phyloP scores from a whole-genome alignment of 2,329 filamentous ascomycete species.

The Colletotrichum tabaci region DNA sequence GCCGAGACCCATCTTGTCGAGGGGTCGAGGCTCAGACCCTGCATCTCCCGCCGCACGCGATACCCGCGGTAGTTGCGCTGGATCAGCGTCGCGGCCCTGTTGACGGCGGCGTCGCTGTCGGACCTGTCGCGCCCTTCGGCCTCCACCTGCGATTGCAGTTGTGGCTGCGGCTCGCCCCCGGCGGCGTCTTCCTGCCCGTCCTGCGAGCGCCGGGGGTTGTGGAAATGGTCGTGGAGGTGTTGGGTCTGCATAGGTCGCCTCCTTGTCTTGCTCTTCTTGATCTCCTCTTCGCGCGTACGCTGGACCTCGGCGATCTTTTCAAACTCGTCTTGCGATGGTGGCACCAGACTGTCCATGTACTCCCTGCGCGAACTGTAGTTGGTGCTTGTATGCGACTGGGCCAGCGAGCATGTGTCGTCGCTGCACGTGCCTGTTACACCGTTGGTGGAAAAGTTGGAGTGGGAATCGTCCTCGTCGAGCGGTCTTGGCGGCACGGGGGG shows the following conservation, averaged over 20 bases:
- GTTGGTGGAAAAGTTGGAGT: constrained; percentile 17
- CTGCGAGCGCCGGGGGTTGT: constrained; percentile 26
- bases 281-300: constrained; percentile 60
- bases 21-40: constrained; percentile 78
- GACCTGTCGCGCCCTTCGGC: constrained; percentile 9
- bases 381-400: constrained; percentile 32
- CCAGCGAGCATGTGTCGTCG: constrained; percentile 41
- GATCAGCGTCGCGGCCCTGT: constrained; percentile 69
- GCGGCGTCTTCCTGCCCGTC: constrained; percentile 7
- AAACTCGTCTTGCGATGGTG: constrained; percentile 63
- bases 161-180: constrained; percentile 23
- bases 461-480: constrained; percentile 20
- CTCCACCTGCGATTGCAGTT: constrained; percentile 4
- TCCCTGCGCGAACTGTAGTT: constrained; percentile 50
- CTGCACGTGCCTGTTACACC: constrained; percentile 9
- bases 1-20: constrained; percentile 80
- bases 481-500: constrained; percentile 37
- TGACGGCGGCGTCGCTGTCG: constrained; percentile 46
- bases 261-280: constrained; percentile 57
- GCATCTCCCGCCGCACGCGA: constrained; percentile 77
- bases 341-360: constrained; percentile 67
- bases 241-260: constrained; percentile 54
- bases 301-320: constrained; percentile 66
- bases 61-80: constrained; percentile 86
- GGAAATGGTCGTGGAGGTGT: constrained; percentile 44